Evolutionary conservation across 2,329 filamentous ascomycete genomes (phyloP).

Genomic region (Colletotrichum agaves): DNA sequence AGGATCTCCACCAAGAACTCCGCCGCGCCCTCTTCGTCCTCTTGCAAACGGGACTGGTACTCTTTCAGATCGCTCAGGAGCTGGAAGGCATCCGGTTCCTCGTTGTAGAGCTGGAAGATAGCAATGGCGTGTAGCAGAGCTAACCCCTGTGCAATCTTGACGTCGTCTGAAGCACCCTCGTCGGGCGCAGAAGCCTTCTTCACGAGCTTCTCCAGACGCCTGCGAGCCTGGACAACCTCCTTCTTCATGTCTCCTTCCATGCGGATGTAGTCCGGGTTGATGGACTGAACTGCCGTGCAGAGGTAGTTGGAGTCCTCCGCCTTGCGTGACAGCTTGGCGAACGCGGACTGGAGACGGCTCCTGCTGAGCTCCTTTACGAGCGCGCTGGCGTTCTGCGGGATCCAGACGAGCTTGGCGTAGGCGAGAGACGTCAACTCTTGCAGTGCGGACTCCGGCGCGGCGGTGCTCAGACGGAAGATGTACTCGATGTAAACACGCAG

Average conservation of each 20-base stretch:
- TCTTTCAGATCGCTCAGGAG: constrained; percentile 84
- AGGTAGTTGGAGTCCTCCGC: constrained; percentile 64
- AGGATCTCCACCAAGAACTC: constrained; percentile 87
- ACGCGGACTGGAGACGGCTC: constrained; percentile 66
- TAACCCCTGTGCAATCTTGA: constrained; percentile 69
- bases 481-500: constrained; percentile 65
- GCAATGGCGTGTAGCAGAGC: constrained; percentile 86
- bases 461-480: constrained; percentile 61
- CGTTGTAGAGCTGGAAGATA: constrained; percentile 89
- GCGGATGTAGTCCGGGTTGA: constrained; percentile 61
- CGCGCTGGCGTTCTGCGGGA: constrained; percentile 36
- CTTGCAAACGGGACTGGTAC: constrained; percentile 75
- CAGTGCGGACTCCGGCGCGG: constrained; percentile 52
- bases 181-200: constrained; percentile 47
- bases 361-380: constrained; percentile 62
- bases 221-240: constrained; percentile 62
- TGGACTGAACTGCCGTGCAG: constrained; percentile 64
- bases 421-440: constrained; percentile 65
- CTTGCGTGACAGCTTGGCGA: constrained; percentile 66
- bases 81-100: constrained; percentile 85
- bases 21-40: constrained; percentile 65
- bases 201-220: constrained; percentile 63
- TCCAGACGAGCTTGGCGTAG: constrained; percentile 58
- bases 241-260: constrained; percentile 67
- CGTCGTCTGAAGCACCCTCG: constrained; percentile 48